Evolutionary conservation across 495 filamentous ascomycete species (phyloP).

Genomic region (Extremus antarcticus): DNA sequence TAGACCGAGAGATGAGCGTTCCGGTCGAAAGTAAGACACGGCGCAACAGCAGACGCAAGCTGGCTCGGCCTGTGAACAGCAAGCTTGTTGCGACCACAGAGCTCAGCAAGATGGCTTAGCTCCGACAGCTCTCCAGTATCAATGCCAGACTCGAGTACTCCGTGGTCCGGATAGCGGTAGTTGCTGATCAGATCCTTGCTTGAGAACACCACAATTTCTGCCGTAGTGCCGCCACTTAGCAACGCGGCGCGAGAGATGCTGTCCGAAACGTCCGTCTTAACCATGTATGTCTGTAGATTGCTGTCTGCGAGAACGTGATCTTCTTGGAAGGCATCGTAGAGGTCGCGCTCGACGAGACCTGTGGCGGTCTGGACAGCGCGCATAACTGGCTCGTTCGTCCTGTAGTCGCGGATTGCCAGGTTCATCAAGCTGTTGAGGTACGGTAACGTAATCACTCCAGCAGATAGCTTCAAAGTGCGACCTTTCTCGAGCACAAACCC

Average conservation of each 20-base stretch:
- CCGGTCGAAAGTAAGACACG: constrained; percentile 26
- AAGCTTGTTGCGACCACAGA: constrained; percentile 24
- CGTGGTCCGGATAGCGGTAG: constrained; percentile 10
- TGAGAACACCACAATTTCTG: constrained; percentile 18
- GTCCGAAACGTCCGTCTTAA: constrained; percentile 4
- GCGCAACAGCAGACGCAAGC: constrained; percentile 23
- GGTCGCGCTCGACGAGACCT: constrained; percentile 21
- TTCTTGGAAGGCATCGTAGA: not conserved
- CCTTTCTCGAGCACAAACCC: constrained; percentile 28
- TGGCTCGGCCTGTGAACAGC: constrained; percentile 22
- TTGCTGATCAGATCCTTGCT: constrained; percentile 8
- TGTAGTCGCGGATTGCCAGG: constrained; percentile 22
- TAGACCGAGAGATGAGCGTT: constrained; percentile 27
- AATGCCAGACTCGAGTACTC: constrained; percentile 14
- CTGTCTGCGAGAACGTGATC: not conserved
- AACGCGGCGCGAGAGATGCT: constrained; percentile 13
- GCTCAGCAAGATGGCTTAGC: constrained; percentile 19
- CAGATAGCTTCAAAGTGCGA: constrained; percentile 20
- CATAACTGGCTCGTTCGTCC: constrained; percentile 23
- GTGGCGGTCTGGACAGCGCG: constrained; percentile 19
- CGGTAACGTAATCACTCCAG: constrained; percentile 1
- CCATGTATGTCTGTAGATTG: not conserved
- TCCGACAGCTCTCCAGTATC: constrained; percentile 18
- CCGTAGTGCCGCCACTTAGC: constrained; percentile 19
- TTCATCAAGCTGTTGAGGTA: constrained; percentile 21